These are phyloP conservation scores for Chlorella variabilis DNA, from an alignment of 163 green algal genomes.

Conservation along the genomic window DNA sequence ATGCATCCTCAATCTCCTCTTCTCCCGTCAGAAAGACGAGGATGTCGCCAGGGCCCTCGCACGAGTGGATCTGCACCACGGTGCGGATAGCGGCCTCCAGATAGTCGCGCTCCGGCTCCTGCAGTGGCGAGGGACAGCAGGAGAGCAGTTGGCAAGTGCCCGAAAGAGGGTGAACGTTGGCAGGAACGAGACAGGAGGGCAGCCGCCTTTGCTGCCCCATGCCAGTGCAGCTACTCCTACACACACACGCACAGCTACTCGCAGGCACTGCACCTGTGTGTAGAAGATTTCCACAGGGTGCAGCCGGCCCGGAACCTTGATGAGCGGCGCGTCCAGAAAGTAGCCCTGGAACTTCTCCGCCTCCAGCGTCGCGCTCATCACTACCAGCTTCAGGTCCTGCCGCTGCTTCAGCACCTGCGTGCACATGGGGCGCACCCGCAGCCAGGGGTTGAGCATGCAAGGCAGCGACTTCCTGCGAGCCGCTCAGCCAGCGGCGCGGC, in stretches of 20 bases:
- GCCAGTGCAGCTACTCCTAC: no score
- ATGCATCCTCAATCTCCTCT: conserved; percentile 99
- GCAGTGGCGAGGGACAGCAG: not conserved
- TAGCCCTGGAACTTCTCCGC: conserved; percentile 99
- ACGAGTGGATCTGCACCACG: conserved; percentile 96
- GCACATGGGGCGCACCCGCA: no score
- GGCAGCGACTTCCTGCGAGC: no score
- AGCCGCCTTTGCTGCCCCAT: no score
- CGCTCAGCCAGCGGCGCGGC: no score
- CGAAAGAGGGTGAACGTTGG: no score
- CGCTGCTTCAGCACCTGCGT: conserved; percentile 85
- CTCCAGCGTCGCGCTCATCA: conserved; percentile 99
- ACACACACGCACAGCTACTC: no score
- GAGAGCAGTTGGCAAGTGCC: not conserved
- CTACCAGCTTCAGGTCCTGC: conserved; percentile 96
- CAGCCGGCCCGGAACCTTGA: conserved; percentile 97
- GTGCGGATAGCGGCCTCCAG: conserved; percentile 96
- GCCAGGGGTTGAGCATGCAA: no score
- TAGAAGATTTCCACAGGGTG: conserved; percentile 99
- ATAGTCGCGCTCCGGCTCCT: conserved; percentile 98
- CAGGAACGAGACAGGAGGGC: no score
- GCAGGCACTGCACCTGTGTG: conserved; percentile 79
- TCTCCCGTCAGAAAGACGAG: conserved; percentile 99
- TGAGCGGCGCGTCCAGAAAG: conserved; percentile 96
- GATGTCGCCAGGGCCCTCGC: conserved; percentile 93